Evolutionary conservation across 139 green algal genomes (phyloP).

Genomic region (Chlorella sp.): DNA sequence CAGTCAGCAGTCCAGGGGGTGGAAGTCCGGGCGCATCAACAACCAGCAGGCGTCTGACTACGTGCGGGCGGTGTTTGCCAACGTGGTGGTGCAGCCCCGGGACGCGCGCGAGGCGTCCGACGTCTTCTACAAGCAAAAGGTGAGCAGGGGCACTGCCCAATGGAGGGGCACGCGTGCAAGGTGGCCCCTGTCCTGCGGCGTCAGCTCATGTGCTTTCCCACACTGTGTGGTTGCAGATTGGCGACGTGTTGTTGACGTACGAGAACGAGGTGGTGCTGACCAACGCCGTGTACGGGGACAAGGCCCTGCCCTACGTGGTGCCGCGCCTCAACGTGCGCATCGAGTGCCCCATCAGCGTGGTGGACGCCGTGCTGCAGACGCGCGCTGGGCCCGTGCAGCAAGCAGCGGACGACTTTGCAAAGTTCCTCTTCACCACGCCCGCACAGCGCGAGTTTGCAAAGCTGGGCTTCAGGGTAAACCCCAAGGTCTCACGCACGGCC

Average conservation of each 20-base stretch:
- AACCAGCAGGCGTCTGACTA: no score
- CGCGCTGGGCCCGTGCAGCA: constrained; percentile 27
- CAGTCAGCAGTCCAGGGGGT: no score
- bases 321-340: constrained; percentile 52
- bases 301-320: constrained; percentile 68
- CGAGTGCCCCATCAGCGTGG: constrained; percentile 45
- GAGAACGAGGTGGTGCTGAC: constrained; percentile 86
- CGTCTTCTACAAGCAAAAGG: constrained; percentile 81
- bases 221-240: no score
- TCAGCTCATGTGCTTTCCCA: no score
- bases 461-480: constrained; percentile 59
- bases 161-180: no score
- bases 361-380: constrained; percentile 42
- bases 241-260: no score
- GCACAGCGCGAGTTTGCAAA: constrained; percentile 64
- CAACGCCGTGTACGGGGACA: constrained; percentile 59
- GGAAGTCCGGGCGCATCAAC: no score
- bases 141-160: no score
- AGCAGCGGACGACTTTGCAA: no score
- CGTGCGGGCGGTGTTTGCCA: constrained; percentile 58
- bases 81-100: constrained; percentile 72
- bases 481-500: constrained; percentile 22
- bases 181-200: no score
- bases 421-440: constrained; percentile 61
- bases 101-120: constrained; percentile 79